Base-by-base conservation (phyloP, 2,329 filamentous ascomycete genomes). In the Fonsecaea pedrosoi region DNA sequence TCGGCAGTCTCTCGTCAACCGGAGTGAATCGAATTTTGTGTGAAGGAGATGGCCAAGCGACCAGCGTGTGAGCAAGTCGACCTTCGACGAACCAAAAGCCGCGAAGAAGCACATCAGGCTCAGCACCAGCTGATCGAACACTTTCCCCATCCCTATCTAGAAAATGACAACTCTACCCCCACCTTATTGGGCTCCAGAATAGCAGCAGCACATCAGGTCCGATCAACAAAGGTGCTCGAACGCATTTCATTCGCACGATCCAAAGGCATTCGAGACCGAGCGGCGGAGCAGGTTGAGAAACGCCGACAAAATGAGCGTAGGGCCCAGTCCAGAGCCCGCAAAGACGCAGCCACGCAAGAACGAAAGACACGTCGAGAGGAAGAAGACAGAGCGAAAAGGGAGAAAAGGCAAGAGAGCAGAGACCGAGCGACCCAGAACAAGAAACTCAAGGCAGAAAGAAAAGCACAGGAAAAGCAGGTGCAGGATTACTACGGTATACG, bases 391-490 rank as follows among this genome's bases (percentile, higher is more conserved):
- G 18, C 45, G 40, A 30, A 37, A 54, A 10, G 54, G 25, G 59
- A 65, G 38, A 42, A 54, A 62, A 59, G 58, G 32, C 58, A 60
- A 35, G 59, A 59, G 21, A 64, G 57, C 38, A 60, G 54, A 54
- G 60, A 68, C 4, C 18, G 40, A 13, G 62, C 62, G 12, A 53
- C 48, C 40, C 54, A 59, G 35, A 48, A 66, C 35, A 48, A 65
- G 32, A 38, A 67, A 25, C 34, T 68, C 15, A 69, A 68, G 60
- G 54, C 54, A 38, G n/a, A 53, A 25, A 61, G 32, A 58, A 61
- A 50, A 15, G 68, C 60, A 4, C 50, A 62, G 37, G 78, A 79
- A 37, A 78, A 80, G 67, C 72, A 71, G 5, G 73, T 78, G 62
- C 75, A 79, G n/a, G 54, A 59, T 34, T 58, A 38, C n/a, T 58